Evolutionary conservation across 1,284 basidiomycete genomes (phyloP).

Genomic region (Sporisorium scitamineum): DNA sequence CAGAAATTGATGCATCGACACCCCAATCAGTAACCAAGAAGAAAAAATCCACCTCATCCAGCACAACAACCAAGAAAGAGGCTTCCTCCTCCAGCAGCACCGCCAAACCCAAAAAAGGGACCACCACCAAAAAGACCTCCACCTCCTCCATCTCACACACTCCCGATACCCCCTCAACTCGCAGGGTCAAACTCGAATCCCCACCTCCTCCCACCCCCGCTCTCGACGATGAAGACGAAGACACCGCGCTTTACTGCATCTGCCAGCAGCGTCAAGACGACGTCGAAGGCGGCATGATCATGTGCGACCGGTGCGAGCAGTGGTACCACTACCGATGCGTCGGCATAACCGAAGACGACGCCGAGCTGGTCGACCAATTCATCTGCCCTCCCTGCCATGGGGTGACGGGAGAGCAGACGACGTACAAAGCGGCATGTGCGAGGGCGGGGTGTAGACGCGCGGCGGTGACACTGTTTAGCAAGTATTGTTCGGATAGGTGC

Average conservation of each 20-base stretch:
- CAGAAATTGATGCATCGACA: not conserved
- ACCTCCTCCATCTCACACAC: not conserved
- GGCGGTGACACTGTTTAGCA: slow-evolving; percentile 52
- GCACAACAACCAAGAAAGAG: slow-evolving; percentile 14
- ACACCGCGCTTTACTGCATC: slow-evolving; percentile 51
- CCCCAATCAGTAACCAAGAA: slow-evolving; percentile 18
- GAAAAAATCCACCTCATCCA: slow-evolving; percentile 19
- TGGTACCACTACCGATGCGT: slow-evolving; percentile 65
- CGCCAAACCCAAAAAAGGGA: slow-evolving; percentile 19
- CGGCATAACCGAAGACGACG: slow-evolving; percentile 48
- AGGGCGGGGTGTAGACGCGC: slow-evolving; percentile 43
- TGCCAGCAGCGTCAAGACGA: slow-evolving; percentile 51
- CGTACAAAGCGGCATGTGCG: slow-evolving; percentile 52
- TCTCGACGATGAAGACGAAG: slow-evolving; percentile 23
- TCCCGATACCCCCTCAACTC: slow-evolving; percentile 5
- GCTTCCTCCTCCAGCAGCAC: slow-evolving; percentile 4
- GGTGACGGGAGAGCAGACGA: slow-evolving; percentile 45
- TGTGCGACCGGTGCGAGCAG: slow-evolving; percentile 63
- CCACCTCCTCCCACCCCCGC: not conserved
- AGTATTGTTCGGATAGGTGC: slow-evolving; percentile 61
- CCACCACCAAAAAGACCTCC: slow-evolving; percentile 20
- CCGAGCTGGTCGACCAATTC: slow-evolving; percentile 57
- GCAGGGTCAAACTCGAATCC: slow-evolving; percentile 12
- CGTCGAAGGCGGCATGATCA: slow-evolving; percentile 63
- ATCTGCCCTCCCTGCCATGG: slow-evolving; percentile 56